Base-by-base conservation (phyloP, 2,329 filamentous ascomycete species). In the Drechslerella coelobrocha region DNA sequence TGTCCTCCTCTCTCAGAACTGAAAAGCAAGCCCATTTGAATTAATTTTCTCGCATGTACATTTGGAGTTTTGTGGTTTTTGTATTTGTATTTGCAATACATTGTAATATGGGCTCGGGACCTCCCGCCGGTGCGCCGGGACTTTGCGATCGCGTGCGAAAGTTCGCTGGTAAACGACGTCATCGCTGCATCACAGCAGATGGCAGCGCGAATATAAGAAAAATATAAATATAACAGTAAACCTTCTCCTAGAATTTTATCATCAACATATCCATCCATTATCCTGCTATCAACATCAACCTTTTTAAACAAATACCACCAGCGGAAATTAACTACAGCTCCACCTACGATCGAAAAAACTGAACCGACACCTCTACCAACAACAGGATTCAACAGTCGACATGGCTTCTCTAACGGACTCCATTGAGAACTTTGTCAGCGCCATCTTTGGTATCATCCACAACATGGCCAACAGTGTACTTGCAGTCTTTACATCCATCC, bases 381-480 rank as follows among this genome's bases (percentile, higher is more conserved):
- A n/a, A 19, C 8, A 39, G n/a, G 1, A 52, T 51, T 7, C 21
- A 23, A 37, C 39, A 51, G 14, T 39, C 8, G 27, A 51, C 41
- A 68, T 68, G 63, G 17, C 50, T 5, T 69, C 65, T 10, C 24
- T 69, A n/a, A 57, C 65, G 19, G 19, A 31, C 21, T 62, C 56
- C n/a, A 10, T 62, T 52, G 65, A 69, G 26, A 69, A 69, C 47
- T 69, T 69, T 27, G 14, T 69, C 57, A 45, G 31, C 37, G 65
- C 65, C 51, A 62, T 69, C 45, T 61, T 69, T 53, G 65, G 65
- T 52, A 69, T 69, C 34, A 56, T 69, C n/a, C 65, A 53, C 51
- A 69, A 69, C 27, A 7, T 69, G 14, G 27, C 61, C 50, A 55
- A 62, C 52, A 61, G 57, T 6, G 48, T 69, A 17, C 56, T 69